Conservation (phyloP, 441 rosid species). For the Pelargonium hybrid region DNA sequence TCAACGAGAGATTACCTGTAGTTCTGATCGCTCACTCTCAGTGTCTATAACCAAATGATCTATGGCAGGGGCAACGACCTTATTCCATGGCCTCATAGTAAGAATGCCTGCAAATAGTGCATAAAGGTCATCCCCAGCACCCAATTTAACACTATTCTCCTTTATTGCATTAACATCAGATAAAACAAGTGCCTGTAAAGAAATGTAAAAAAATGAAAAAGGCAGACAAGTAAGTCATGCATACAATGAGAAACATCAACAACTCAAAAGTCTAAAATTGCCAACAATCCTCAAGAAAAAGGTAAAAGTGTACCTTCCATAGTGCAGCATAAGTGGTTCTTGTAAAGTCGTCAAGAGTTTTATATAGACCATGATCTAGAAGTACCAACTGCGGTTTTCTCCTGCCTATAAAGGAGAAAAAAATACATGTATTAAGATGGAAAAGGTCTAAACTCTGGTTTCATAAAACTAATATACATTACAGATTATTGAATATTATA, state of each 20-base stretch:
- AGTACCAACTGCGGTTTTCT: slow-evolving; percentile 77
- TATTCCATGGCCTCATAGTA: slow-evolving; percentile 94
- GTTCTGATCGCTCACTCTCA: slow-evolving; percentile 57
- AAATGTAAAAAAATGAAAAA: slow-evolving; percentile 14
- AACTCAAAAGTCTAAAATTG: slow-evolving; percentile 4
- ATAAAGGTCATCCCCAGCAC: slow-evolving; percentile 88
- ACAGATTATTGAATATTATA: background rate
- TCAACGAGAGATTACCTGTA: slow-evolving; percentile 42
- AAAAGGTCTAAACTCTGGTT: background rate
- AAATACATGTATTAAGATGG: slow-evolving; percentile 9
- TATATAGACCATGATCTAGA: slow-evolving; percentile 87
- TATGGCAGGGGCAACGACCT: slow-evolving; percentile 58
- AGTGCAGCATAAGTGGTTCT: slow-evolving; percentile 79
- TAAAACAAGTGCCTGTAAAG: slow-evolving; percentile 54
- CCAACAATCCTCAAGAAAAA: slow-evolving; percentile 8
- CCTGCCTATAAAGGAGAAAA: slow-evolving; percentile 33
- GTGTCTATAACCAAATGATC: slow-evolving; percentile 77
- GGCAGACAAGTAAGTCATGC: background rate
- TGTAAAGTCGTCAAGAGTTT: slow-evolving; percentile 66
- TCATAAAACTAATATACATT: slow-evolving; percentile 2
- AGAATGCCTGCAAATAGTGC: slow-evolving; percentile 75
- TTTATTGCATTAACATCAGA: slow-evolving; percentile 76
- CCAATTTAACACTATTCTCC: slow-evolving; percentile 66
- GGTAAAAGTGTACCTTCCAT: slow-evolving; percentile 49
- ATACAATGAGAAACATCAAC: slow-evolving; percentile 4